Conservation (phyloP, 176 grass and related monocot species). For the Triticum timopheevii region DNA sequence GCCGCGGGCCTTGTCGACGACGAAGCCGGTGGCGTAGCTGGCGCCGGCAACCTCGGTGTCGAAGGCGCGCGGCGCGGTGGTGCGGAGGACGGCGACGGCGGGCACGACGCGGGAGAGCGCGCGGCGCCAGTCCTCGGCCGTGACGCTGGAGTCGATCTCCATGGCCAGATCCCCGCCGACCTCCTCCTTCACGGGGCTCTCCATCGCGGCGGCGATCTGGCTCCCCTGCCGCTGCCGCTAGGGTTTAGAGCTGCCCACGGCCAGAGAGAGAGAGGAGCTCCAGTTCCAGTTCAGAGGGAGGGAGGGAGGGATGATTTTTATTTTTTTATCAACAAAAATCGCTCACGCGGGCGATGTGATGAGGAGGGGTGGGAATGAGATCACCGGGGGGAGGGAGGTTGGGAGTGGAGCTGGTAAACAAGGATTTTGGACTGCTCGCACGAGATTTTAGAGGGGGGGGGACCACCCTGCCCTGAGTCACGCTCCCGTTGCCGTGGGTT, state of each 20-base stretch:
- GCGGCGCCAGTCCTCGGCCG: slow-evolving; percentile 90
- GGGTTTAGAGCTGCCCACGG: slow-evolving; percentile 27
- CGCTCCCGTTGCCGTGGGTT: neutral
- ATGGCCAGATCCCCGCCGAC: slow-evolving; percentile 54
- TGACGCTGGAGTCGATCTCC: slow-evolving; percentile 77
- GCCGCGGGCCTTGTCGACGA: slow-evolving; percentile 86
- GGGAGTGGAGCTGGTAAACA: too few species aligned
- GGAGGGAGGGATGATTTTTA: neutral
- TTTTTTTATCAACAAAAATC: neutral
- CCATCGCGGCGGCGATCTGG: slow-evolving; percentile 47
- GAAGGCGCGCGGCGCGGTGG: slow-evolving; percentile 86
- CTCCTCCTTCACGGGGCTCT: slow-evolving; percentile 54
- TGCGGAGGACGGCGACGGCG: slow-evolving; percentile 91
- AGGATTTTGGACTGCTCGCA: too few species aligned
- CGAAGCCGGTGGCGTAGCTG: slow-evolving; percentile 97
- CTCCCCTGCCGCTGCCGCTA: slow-evolving; percentile 13
- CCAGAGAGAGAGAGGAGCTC: neutral
- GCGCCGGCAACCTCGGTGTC: slow-evolving; percentile 92
- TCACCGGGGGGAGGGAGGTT: neutral
- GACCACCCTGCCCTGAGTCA: neutral
- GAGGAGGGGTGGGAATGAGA: slow-evolving; percentile 16
- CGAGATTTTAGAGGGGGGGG: too few species aligned
- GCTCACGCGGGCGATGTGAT: slow-evolving; percentile 32
- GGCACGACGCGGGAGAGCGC: slow-evolving; percentile 83
- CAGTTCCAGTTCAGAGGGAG: neutral